Conservation (phyloP, 106 monocot genomes). For the Cymbidium sinense region DNA sequence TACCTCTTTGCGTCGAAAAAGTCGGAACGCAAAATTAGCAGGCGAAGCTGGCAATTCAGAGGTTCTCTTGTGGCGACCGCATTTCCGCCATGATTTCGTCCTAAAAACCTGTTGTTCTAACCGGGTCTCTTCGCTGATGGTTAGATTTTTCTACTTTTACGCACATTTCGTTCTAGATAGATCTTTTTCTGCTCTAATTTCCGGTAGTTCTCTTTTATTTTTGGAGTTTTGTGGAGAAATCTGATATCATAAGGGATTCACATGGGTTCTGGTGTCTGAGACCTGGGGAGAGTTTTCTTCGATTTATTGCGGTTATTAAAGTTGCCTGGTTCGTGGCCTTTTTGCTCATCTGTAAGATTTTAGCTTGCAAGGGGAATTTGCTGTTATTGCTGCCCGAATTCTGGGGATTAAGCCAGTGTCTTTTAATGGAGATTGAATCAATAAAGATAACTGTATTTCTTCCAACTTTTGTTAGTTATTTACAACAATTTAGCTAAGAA, state of each 20-base stretch:
- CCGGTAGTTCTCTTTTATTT: neutral
- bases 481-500: neutral
- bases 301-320: neutral
- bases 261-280: neutral
- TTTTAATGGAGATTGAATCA: no score
- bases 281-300: neutral
- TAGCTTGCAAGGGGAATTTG: neutral
- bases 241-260: neutral
- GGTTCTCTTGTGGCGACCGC: neutral
- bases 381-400: neutral
- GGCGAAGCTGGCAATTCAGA: neutral
- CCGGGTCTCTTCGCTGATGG: neutral
- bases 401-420: neutral
- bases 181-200: neutral
- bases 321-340: neutral
- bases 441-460: neutral
- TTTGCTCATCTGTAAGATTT: neutral
- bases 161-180: neutral
- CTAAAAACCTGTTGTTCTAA: neutral
- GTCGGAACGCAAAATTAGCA: neutral
- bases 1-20: neutral
- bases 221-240: neutral
- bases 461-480: neutral
- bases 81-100: neutral
- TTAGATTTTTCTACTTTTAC: neutral